Base-by-base conservation (phyloP, 2,329 filamentous ascomycete species). In the Colletotrichum scovillei region DNA sequence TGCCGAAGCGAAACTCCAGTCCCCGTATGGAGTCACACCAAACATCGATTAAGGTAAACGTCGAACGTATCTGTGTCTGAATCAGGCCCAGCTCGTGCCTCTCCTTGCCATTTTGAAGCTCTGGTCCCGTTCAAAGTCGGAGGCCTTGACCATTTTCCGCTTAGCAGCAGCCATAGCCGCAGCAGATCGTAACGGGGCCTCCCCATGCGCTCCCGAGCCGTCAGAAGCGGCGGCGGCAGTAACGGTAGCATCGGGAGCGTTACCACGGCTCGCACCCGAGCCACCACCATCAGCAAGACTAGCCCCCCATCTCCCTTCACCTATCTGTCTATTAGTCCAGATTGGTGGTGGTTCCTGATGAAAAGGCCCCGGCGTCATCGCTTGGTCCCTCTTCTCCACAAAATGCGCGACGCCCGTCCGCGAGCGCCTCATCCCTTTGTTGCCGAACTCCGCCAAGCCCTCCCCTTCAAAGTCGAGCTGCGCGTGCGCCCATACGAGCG, bases 391-490 rank as follows among this genome's bases (percentile, higher is more conserved):
- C 30, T 42, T 42, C 58, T 63, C 53, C 59, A 26, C 67, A 35
- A 26, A 28, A 73, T 65, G 55, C 55, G 56, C 67, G 56, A 73
- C 70, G 69, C 53, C 65, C 69, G 70, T 73, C 32, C 67, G 70
- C 60, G 60, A 65, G 62, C 28, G 66, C 66, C 32, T 65, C 67
- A 70, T 46, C 60, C 14, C n/a, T 24, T 11, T 32, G 42, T 42
- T 65, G 67, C 67, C 67, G 70, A 60, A 57, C 3, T 60, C 55
- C 59, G 66, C 67, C 26, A 60, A 57, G 60, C 60, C 16, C 19
- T 46, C 32, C 5, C 60, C 53, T 24, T 30, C 42, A 28, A 70
- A 70, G 42, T 55, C 26, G 24, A 70, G 38, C 42, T 67, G 62
- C 14, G 68, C 63, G 24, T 53, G 38, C 1, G 67, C 59, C 52